These are phyloP conservation scores for Magnolia sinica DNA, from an alignment of 164 flowering plant genomes.

Conservation along the genomic window DNA sequence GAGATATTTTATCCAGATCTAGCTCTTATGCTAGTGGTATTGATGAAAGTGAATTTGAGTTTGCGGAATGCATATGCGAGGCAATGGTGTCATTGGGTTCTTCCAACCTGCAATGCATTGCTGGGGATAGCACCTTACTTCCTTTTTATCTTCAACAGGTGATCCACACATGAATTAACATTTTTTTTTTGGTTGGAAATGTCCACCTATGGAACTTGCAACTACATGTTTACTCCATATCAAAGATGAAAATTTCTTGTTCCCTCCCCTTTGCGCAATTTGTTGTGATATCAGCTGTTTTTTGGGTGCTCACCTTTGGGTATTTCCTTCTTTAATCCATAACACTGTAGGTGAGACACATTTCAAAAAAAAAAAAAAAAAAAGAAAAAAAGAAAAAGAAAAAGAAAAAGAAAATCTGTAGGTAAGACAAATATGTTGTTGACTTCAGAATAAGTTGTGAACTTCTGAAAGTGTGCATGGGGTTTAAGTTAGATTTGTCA, in stretches of 20 bases:
- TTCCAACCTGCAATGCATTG: constrained; percentile 67
- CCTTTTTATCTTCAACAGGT: constrained; percentile 81
- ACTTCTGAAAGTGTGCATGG: background rate
- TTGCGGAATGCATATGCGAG: constrained; percentile 87
- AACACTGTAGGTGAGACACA: background rate
- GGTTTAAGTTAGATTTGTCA: too few species aligned
- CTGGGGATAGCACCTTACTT: constrained; percentile 43
- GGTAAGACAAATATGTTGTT: background rate
- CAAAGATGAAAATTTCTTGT: background rate
- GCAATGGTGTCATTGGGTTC: constrained; percentile 90
- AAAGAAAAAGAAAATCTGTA: background rate
- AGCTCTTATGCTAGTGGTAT: constrained; percentile 29
- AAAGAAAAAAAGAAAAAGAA: too few species aligned
- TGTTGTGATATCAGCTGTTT: background rate
- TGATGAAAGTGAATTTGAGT: constrained; percentile 87
- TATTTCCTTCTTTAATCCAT: background rate
- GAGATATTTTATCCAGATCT: constrained; percentile 55
- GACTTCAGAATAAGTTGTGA: background rate
- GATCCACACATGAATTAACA: background rate
- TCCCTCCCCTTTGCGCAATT: background rate
- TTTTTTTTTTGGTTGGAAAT: background rate
- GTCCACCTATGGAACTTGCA: background rate
- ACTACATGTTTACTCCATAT: background rate
- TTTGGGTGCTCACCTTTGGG: background rate
- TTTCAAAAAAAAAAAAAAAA: too few species aligned